These are phyloP conservation scores for Aspergillus unguis DNA, from an alignment of 2,329 filamentous ascomycete genomes.

Conservation along the genomic window DNA sequence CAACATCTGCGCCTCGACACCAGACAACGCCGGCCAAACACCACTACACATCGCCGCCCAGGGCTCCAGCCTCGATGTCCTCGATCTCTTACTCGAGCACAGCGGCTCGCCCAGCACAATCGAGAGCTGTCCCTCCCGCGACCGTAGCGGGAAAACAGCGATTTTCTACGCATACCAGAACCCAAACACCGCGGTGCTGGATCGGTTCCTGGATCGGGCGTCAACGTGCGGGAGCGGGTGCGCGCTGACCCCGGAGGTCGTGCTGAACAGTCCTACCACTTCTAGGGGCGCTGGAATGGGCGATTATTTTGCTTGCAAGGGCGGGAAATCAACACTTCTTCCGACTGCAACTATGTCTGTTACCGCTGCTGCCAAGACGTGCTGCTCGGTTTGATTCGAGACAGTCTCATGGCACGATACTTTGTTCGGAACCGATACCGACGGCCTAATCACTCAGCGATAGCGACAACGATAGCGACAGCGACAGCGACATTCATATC, in stretches of 20 bases:
- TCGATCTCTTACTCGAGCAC: constrained; percentile 3
- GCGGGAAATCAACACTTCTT: too few relatives aligned
- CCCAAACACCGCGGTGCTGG: neutral
- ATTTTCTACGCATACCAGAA: constrained; percentile 14
- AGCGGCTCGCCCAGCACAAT: neutral
- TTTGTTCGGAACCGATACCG: too few relatives aligned
- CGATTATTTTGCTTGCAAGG: neutral
- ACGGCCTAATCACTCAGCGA: too few relatives aligned
- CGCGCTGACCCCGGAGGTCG: constrained; percentile 7
- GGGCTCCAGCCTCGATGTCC: neutral
- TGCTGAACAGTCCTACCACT: neutral
- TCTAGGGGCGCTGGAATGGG: neutral
- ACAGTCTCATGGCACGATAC: too few relatives aligned
- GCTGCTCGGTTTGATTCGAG: too few relatives aligned
- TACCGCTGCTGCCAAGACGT: too few relatives aligned
- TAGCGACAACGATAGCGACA: too few relatives aligned
- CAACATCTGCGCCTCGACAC: neutral
- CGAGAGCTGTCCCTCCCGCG: neutral
- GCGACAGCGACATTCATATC: too few relatives aligned
- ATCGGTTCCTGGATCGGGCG: constrained; percentile 3
- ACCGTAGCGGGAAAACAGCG: constrained; percentile 4
- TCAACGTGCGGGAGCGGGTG: neutral
- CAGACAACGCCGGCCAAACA: constrained; percentile 7
- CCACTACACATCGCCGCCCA: constrained; percentile 12
- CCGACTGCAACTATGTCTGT: too few relatives aligned